Evolutionary conservation across 148 eudicot species (phyloP).

Genomic region (Dysphania ambrosioides): DNA sequence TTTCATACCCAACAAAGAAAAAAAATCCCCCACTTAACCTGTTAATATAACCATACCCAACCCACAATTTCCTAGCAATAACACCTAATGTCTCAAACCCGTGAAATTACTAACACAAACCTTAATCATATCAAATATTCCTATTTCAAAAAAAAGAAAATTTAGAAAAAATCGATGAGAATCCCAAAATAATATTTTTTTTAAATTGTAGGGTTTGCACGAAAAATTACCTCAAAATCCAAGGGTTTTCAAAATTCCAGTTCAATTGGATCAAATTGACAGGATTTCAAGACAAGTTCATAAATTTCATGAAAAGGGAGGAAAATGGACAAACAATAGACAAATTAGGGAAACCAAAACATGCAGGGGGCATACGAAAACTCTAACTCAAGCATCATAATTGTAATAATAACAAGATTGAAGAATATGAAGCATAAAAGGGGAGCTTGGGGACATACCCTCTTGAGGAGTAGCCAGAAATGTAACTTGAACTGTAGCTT

Average conservation of each 20-base stretch:
- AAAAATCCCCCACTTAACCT: slow-evolving; percentile 82
- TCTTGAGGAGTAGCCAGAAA: slow-evolving; percentile 20
- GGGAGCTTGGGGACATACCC: slow-evolving; percentile 13
- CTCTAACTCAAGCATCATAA: not conserved
- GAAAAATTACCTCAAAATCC: no score
- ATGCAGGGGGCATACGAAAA: not conserved
- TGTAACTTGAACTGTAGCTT: slow-evolving; percentile 17
- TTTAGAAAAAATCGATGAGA: no score
- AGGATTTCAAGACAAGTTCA: not conserved
- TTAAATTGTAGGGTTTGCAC: not conserved
- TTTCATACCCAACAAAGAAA: slow-evolving; percentile 56
- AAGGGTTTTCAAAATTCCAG: no score
- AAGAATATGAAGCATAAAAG: not conserved
- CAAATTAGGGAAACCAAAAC: not conserved
- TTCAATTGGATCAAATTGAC: no score
- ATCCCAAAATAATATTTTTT: no score
- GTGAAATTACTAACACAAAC: no score
- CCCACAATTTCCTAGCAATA: slow-evolving; percentile 43
- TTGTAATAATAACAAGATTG: not conserved
- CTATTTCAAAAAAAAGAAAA: not conserved
- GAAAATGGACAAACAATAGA: no score
- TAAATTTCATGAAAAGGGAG: slow-evolving; percentile 7
- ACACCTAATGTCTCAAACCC: slow-evolving; percentile 24
- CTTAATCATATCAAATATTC: no score
- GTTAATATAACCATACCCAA: slow-evolving; percentile 91